A percentile compares a stretch with the other conserved stretches of the same genome.
phyloP scores from a whole-genome alignment of 345 rosid genomes.

The Aegle marmelos region DNA sequence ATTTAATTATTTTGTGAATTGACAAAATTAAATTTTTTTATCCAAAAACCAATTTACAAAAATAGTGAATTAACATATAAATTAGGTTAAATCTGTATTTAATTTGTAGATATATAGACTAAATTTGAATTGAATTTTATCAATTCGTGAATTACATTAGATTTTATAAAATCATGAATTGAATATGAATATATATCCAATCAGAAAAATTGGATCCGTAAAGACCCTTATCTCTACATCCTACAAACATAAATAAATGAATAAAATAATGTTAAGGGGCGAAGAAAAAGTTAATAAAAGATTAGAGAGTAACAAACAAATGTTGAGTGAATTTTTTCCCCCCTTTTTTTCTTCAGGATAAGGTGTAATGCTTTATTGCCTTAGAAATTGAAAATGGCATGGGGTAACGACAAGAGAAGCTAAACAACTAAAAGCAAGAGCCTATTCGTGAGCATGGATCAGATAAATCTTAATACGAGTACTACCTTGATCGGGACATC shows the following conservation, averaged over 20 bases:
- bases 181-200: too few species aligned
- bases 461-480: not conserved
- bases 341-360: not conserved
- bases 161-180: too few species aligned
- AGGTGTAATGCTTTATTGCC: not conserved
- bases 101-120: too few species aligned
- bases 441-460: not conserved
- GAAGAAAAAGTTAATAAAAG: not conserved
- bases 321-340: not conserved
- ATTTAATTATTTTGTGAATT: too few species aligned
- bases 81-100: too few species aligned
- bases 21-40: too few species aligned
- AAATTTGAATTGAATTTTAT: too few species aligned
- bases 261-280: not conserved
- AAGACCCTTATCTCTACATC: conserved; percentile 23
- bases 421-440: not conserved
- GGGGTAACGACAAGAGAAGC: not conserved
- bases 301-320: not conserved
- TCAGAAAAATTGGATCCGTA: too few species aligned
- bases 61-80: too few species aligned
- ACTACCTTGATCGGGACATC: conserved; percentile 46
- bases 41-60: too few species aligned
- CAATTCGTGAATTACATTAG: too few species aligned
- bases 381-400: not conserved
- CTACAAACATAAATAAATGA: conserved; percentile 10